Evolutionary conservation across 441 rosid genomes (phyloP).

Genomic region (Flueggea neowawraea): DNA sequence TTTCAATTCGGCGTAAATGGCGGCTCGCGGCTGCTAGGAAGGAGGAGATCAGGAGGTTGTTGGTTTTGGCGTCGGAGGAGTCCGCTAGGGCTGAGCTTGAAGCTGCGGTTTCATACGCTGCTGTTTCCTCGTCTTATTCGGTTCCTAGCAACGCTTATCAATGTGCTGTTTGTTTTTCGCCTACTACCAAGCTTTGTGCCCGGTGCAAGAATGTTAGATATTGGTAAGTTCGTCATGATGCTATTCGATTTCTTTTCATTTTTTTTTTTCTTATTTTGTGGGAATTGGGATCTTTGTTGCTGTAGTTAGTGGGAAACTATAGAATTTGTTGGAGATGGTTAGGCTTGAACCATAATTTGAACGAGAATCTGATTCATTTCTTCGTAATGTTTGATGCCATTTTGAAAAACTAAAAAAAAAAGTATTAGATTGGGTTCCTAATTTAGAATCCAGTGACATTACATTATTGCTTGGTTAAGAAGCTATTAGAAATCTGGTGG

Average conservation of each 20-base stretch:
- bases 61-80: constrained; percentile 84
- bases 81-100: constrained; percentile 84
- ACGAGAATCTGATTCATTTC: too few species aligned
- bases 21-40: constrained; percentile 45
- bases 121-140: constrained; percentile 13
- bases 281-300: neutral
- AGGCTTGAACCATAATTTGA: neutral
- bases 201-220: constrained; percentile 84
- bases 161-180: constrained; percentile 74
- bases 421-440: too few species aligned
- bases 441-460: too few species aligned
- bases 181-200: constrained; percentile 80
- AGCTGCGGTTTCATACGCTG: constrained; percentile 42
- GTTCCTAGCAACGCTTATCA: constrained; percentile 27
- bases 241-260: neutral
- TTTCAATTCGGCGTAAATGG: constrained; percentile 70
- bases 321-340: neutral
- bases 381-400: too few species aligned
- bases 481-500: too few species aligned
- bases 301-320: too few species aligned
- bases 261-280: neutral
- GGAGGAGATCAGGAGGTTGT: constrained; percentile 70
- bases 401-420: too few species aligned
- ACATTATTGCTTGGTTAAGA: too few species aligned
- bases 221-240: constrained; percentile 48